Evolutionary conservation across 2,329 filamentous ascomycete genomes (phyloP), one percentile per base, ranked within the genome.

Genomic region (Scorias spongiosa): DNA sequence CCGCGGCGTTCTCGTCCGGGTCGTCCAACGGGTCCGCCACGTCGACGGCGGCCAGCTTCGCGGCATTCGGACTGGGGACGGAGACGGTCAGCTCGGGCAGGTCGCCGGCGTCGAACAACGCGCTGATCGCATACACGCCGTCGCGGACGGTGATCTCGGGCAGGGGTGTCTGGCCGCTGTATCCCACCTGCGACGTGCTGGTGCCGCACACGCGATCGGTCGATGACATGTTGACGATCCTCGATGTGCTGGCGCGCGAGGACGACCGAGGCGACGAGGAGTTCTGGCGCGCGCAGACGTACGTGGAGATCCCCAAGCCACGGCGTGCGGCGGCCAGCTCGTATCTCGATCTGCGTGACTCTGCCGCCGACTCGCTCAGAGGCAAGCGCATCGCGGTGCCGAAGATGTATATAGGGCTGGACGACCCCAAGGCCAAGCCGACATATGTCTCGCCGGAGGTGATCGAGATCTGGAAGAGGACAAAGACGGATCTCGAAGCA

Each of bases 51-150:
- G 60, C 72, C 0, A 70, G 63, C 20, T 67, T 77, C 41, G 71
- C 66, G 6, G 65, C 63, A 0, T 76, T 78, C 46, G 72, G 70
- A 0, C 60, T 77, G 43, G 74, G 67, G 0, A 66, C 63, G 2
- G 75, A 78, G 53, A 74, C 74, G 0, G 70, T 77, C 0, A 72
- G 69, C 1, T 75, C 71, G 0, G 74, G 75, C 1, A 62, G 74
- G 2, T 70, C 69, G 2, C 74, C 74, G 0, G 73, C 73, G 1
- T 72, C 68, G 0, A 76, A 76, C 48, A 77, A 76, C 51, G 69
- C 63, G 0, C 55, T 77, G 2, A 63, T 76, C 0, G 72, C 67
- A 0, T 77, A 77, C 44, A 72, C 75, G 0, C 72, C 74, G 0
- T 76, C 71, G 0, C 63, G 69, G 34, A 71, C 71, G 0, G 47